phyloP scores from a whole-genome alignment of 306 rosid species.

The Cicer cuneatum region DNA sequence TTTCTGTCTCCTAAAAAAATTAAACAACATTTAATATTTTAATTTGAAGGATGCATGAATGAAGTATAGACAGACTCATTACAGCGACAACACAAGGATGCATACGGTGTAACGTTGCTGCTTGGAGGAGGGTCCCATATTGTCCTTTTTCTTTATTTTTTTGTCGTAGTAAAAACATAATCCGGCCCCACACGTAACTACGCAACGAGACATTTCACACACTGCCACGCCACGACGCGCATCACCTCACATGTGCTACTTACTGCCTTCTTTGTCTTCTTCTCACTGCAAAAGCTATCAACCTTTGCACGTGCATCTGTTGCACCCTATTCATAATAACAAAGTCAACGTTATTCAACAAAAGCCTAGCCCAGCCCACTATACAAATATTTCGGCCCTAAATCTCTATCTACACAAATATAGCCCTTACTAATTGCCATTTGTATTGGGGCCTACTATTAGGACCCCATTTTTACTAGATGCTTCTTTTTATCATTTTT shows the following conservation, averaged over 20 bases:
- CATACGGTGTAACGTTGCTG: slow-evolving; percentile 34
- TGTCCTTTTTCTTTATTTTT: slow-evolving; percentile 2
- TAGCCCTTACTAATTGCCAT: too few species aligned
- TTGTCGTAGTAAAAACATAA: neutral
- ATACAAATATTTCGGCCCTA: neutral
- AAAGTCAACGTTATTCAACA: slow-evolving; percentile 35
- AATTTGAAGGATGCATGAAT: neutral
- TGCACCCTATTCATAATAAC: neutral
- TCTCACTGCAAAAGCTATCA: slow-evolving; percentile 17
- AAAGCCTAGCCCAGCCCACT: slow-evolving; percentile 25
- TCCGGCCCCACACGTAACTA: slow-evolving; percentile 38
- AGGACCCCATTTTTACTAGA: too few species aligned
- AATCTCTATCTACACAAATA: neutral
- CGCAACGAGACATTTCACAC: slow-evolving; percentile 36
- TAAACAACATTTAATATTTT: too few species aligned
- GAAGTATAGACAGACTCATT: neutral
- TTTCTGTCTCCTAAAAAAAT: too few species aligned
- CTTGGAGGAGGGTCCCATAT: slow-evolving; percentile 42
- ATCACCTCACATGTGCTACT: slow-evolving; percentile 57
- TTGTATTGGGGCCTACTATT: too few species aligned
- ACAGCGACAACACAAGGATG: slow-evolving; percentile 42
- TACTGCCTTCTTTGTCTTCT: slow-evolving; percentile 33
- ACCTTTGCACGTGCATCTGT: slow-evolving; percentile 48
- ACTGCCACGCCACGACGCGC: slow-evolving; percentile 46
- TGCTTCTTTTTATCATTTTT: too few species aligned